A percentile compares a stretch with the other conserved stretches of the same genome.
phyloP scores from a whole-genome alignment of 1,284 basidiomycete genomes.

The Erythrobasidium hasegawianum region DNA sequence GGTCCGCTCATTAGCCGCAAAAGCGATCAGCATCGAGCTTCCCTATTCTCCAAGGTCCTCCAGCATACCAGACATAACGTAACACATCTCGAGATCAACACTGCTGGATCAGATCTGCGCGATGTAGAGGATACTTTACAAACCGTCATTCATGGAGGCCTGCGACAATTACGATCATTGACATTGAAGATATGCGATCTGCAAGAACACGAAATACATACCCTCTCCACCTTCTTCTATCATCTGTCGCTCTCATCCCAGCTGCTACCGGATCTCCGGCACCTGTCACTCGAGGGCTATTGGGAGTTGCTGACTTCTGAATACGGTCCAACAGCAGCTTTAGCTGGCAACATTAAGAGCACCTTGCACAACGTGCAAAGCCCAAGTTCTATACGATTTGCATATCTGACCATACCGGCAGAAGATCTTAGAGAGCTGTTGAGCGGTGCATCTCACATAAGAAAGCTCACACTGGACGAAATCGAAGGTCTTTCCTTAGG shows the following conservation, averaged over 20 bases:
- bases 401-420: not conserved
- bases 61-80: not conserved
- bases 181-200: conserved; percentile 3
- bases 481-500: not conserved
- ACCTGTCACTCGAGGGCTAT: conserved; percentile 3
- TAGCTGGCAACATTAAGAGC: not conserved
- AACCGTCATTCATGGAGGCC: not conserved
- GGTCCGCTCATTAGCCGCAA: not conserved
- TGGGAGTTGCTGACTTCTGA: not conserved
- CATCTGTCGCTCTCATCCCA: not conserved
- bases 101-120: conserved; percentile 3
- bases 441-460: not conserved
- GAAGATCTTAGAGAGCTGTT: not conserved
- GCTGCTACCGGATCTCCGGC: not conserved
- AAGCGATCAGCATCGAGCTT: not conserved
- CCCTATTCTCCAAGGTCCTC: not conserved
- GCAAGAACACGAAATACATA: conserved; percentile 1
- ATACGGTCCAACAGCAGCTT: not conserved
- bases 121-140: not conserved
- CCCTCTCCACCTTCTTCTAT: not conserved
- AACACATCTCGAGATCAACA: not conserved
- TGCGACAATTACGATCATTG: not conserved
- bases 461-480: not conserved
- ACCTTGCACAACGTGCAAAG: not conserved
- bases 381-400: not conserved